phyloP scores from a whole-genome alignment of 257 asterid genomes.

The Solanum tarapatanum region DNA sequence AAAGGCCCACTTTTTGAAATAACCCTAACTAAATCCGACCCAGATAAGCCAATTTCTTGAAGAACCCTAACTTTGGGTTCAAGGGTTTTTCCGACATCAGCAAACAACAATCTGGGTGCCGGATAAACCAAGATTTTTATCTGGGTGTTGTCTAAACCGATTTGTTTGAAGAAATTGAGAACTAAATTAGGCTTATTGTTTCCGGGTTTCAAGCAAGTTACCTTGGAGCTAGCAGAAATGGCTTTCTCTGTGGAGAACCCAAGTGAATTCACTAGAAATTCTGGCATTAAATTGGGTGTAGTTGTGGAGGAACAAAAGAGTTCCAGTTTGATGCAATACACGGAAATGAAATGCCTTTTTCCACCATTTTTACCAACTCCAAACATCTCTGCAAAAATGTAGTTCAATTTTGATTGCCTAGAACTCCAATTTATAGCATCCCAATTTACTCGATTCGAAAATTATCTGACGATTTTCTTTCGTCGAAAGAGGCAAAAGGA shows the following conservation, averaged over 20 bases:
- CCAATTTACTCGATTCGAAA: background rate
- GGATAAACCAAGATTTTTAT: conserved; percentile 1
- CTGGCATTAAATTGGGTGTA: background rate
- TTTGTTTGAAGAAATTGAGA: conserved; percentile 5
- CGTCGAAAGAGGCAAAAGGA: background rate
- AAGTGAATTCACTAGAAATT: conserved; percentile 6
- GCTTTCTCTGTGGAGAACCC: conserved; percentile 16
- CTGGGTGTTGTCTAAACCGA: conserved; percentile 13
- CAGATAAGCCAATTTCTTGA: conserved; percentile 10
- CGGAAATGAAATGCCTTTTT: background rate
- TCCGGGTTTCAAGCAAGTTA: background rate
- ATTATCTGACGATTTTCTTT: too few relatives aligned
- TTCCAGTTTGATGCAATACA: background rate
- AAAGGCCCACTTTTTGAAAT: background rate
- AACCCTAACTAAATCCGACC: background rate
- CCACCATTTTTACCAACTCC: background rate
- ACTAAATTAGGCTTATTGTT: conserved; percentile 4
- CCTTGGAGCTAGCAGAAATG: background rate
- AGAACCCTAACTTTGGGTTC: conserved; percentile 8
- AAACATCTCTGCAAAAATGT: background rate
- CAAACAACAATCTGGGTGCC: background rate
- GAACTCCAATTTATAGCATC: background rate
- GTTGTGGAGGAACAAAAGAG: background rate
- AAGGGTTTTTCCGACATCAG: conserved; percentile 6
- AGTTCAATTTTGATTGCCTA: background rate